These are phyloP conservation scores for Suhomyces sp. DNA, from an alignment of 805 yeast species.

Conservation along the genomic window DNA sequence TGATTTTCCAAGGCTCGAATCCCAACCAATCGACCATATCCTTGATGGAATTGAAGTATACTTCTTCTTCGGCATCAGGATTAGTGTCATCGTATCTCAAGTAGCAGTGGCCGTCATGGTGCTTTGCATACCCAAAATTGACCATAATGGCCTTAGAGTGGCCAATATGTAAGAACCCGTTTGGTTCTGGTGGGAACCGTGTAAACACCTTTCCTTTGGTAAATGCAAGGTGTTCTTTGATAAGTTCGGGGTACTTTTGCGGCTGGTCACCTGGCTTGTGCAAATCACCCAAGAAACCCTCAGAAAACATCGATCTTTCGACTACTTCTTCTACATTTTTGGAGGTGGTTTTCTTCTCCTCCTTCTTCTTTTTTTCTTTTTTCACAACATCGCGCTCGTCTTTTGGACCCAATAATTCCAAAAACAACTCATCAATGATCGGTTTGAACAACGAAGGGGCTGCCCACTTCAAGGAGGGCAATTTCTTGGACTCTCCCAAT, in stretches of 20 bases:
- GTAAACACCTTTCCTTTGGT: conserved; percentile 85
- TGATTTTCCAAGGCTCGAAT: conserved; percentile 87
- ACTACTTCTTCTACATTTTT: conserved; percentile 13
- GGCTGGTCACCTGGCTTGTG: conserved; percentile 96
- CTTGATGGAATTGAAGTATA: conserved; percentile 78
- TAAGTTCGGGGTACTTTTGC: conserved; percentile 81
- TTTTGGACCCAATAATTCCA: conserved; percentile 82
- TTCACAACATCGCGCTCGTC: conserved; percentile 88
- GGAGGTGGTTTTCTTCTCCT: conserved; percentile 23
- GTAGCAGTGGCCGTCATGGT: conserved; percentile 82
- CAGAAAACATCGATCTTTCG: conserved; percentile 79
- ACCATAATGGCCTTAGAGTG: conserved; percentile 98
- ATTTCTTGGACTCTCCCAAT: conserved; percentile 70
- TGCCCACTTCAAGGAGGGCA: conserved; percentile 88
- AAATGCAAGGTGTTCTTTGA: conserved; percentile 72
- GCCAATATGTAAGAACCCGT: conserved; percentile 96
- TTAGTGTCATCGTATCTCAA: conserved; percentile 96
- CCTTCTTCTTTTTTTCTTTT: conserved; percentile 65
- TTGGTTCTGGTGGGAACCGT: conserved; percentile 98
- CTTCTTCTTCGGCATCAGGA: conserved; percentile 97
- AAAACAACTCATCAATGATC: conserved; percentile 72
- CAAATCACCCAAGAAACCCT: conserved; percentile 92
- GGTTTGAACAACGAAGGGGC: conserved; percentile 85
- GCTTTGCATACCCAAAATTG: conserved; percentile 94
- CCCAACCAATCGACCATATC: conserved; percentile 94